Percentiles rank a stretch among this genome's conserved stretches.
phyloP scores from a whole-genome alignment of 129 eudicot genomes.

The Helianthus tuberosus region DNA sequence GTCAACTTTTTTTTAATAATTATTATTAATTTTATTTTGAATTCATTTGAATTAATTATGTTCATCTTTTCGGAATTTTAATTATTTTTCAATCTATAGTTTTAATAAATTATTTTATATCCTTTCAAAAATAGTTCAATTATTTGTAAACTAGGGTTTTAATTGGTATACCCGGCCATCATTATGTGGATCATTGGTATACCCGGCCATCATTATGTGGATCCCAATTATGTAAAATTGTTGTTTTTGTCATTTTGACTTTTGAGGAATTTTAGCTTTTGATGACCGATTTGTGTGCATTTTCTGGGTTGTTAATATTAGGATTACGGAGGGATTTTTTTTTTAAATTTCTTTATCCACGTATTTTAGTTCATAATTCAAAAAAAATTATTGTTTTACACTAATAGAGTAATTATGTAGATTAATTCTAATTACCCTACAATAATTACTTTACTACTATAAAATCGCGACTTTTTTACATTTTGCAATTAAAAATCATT shows the following conservation, averaged over 20 bases:
- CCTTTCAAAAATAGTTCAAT: neutral
- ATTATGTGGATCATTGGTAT: too few relatives aligned
- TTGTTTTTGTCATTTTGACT: neutral
- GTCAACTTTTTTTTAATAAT: neutral
- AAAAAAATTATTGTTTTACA: too few relatives aligned
- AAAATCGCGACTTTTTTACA: too few relatives aligned
- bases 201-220: too few relatives aligned
- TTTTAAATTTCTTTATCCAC: too few relatives aligned
- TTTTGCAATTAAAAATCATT: too few relatives aligned
- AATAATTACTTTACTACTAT: too few relatives aligned
- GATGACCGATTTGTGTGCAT: neutral
- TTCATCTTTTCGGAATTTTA: neutral
- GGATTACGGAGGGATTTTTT: too few relatives aligned
- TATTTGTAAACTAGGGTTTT: conserved; percentile 20
- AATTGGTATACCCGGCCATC: neutral
- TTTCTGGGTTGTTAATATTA: neutral
- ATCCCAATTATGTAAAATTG: conserved; percentile 4
- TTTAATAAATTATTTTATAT: neutral
- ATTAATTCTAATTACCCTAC: too few relatives aligned
- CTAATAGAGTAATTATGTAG: too few relatives aligned
- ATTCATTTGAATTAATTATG: neutral
- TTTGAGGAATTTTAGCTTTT: neutral
- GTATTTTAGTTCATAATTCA: too few relatives aligned
- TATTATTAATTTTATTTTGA: neutral
- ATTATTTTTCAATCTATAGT: conserved; percentile 1